These are phyloP conservation scores for Globisporangium barbulae DNA, from an alignment of 352 stramenopile species.

Conservation along the genomic window DNA sequence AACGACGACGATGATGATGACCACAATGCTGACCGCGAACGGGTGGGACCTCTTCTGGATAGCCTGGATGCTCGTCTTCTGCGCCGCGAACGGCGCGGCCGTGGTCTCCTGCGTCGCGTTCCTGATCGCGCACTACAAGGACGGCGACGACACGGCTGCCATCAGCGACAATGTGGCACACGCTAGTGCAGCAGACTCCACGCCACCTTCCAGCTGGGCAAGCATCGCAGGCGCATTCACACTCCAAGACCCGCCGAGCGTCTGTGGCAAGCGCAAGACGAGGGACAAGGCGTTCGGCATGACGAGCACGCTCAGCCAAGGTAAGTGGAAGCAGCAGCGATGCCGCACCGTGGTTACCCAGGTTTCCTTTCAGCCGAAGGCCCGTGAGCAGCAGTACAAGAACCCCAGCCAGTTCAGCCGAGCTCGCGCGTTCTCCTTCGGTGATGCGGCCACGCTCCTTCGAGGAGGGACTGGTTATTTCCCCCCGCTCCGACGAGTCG, in stretches of 20 bases:
- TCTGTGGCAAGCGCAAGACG: conserved; percentile 32
- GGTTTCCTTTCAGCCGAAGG: not conserved
- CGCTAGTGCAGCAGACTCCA: not conserved
- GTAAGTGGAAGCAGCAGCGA: conserved; percentile 17
- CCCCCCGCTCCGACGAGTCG: conserved; percentile 21
- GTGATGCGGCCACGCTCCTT: not conserved
- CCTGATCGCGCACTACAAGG: conserved; percentile 18
- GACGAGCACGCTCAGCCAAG: conserved; percentile 11
- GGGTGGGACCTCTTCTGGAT: conserved; percentile 22
- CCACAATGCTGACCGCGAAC: conserved; percentile 8
- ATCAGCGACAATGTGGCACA: not conserved
- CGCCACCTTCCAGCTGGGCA: not conserved
- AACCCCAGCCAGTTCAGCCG: not conserved
- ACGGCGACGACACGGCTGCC: not conserved
- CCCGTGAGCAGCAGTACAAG: not conserved
- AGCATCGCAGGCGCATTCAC: not conserved
- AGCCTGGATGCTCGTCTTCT: conserved; percentile 29
- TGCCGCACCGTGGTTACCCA: conserved; percentile 5
- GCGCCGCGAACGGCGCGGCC: conserved; percentile 21
- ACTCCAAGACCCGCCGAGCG: conserved; percentile 1
- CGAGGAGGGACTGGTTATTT: not conserved
- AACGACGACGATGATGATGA: conserved; percentile 9
- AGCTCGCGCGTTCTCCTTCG: conserved; percentile 17
- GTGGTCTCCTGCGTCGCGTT: conserved; percentile 23
- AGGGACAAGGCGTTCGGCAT: conserved; percentile 20